Conservation (phyloP, 1,284 basidiomycete genomes). For the Butyriboletus appendiculatus region DNA sequence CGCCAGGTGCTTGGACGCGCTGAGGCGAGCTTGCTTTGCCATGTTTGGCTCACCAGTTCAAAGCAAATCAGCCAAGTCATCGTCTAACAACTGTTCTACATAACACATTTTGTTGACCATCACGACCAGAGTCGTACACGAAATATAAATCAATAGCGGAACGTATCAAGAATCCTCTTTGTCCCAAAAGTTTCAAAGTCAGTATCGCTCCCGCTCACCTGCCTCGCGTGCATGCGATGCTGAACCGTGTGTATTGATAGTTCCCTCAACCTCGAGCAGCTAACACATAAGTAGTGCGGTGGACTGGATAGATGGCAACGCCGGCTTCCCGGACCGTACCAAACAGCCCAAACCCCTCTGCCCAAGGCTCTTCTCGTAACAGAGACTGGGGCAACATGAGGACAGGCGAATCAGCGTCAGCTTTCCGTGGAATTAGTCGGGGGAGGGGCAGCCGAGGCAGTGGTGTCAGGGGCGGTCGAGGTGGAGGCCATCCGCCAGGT, state of each 20-base stretch:
- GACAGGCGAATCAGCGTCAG: slow-evolving; percentile 48
- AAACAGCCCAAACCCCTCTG: slow-evolving; percentile 27
- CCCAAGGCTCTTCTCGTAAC: slow-evolving; percentile 32
- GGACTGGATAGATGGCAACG: slow-evolving; percentile 31
- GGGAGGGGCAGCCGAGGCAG: slow-evolving; percentile 37
- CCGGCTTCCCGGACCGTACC: slow-evolving; percentile 32
- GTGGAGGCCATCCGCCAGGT: slow-evolving; percentile 30
- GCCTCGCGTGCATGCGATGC: not conserved
- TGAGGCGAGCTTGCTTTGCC: slow-evolving; percentile 30
- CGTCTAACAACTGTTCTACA: not conserved
- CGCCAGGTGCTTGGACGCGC: slow-evolving; percentile 12
- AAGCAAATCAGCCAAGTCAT: not conserved
- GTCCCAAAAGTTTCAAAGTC: slow-evolving; percentile 37
- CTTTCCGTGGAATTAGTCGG: slow-evolving; percentile 44
- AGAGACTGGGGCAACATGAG: slow-evolving; percentile 44
- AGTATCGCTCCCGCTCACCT: slow-evolving; percentile 10
- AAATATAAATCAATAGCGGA: not conserved
- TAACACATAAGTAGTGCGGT: not conserved
- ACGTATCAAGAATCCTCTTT: slow-evolving; percentile 4
- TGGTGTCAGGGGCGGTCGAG: slow-evolving; percentile 30
- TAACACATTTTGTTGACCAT: not conserved
- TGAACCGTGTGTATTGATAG: slow-evolving; percentile 17
- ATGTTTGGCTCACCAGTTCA: slow-evolving; percentile 28
- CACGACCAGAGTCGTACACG: not conserved
- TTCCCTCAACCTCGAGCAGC: slow-evolving; percentile 1